A percentile compares a stretch with the other conserved stretches of the same genome.
These are phyloP conservation scores for Hippophae tibetana DNA, from an alignment of 306 rosid genomes.

Conservation along the genomic window DNA sequence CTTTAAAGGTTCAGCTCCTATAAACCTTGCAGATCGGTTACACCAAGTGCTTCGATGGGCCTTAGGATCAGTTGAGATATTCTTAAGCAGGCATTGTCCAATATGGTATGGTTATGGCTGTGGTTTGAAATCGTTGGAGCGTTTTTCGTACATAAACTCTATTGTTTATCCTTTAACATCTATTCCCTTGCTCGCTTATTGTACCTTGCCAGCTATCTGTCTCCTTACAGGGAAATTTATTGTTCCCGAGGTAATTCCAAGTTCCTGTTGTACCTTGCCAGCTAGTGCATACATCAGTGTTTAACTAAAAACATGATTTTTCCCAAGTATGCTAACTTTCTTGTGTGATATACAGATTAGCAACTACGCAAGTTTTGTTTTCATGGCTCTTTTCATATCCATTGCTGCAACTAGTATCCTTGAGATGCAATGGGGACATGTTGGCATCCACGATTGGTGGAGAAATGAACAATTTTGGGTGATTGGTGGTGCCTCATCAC, in stretches of 20 bases:
- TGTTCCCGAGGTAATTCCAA: conserved; percentile 63
- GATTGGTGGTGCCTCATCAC: conserved; percentile 81
- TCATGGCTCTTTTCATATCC: conserved; percentile 79
- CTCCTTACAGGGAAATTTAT: conserved; percentile 86
- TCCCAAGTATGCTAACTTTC: neutral
- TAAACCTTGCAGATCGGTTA: conserved; percentile 75
- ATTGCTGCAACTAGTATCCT: conserved; percentile 76
- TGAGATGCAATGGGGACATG: conserved; percentile 96
- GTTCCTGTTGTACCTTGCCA: too few species aligned
- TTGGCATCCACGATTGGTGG: conserved; percentile 95
- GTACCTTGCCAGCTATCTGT: conserved; percentile 83
- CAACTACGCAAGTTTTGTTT: conserved; percentile 75
- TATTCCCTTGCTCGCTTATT: conserved; percentile 65
- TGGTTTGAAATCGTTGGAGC: conserved; percentile 78
- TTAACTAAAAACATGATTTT: too few species aligned
- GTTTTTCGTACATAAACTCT: conserved; percentile 82
- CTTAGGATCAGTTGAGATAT: conserved; percentile 82
- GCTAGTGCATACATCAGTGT: too few species aligned
- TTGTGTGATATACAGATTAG: conserved; percentile 49
- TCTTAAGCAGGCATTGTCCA: conserved; percentile 78
- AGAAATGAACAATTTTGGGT: conserved; percentile 97
- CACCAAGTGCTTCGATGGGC: conserved; percentile 98
- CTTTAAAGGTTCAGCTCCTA: conserved; percentile 93
- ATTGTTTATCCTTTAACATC: conserved; percentile 91
- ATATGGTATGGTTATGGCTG: conserved; percentile 92